Evolutionary conservation across 2,329 filamentous ascomycete genomes (phyloP).

Genomic region (Trichoderma breve): DNA sequence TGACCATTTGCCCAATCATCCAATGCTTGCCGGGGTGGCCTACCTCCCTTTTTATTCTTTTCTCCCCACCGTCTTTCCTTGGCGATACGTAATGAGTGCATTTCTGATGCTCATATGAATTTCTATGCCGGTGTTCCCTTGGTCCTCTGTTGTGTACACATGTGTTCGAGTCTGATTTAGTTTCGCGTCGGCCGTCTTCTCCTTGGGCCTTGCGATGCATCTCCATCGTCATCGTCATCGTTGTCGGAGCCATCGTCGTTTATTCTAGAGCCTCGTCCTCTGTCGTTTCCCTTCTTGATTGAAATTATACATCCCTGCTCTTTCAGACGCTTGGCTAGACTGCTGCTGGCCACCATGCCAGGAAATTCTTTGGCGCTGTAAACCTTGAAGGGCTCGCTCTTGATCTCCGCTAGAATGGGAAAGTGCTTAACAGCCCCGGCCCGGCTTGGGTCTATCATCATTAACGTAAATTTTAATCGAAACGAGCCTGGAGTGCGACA

Average conservation of each 20-base stretch:
- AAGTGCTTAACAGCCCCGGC: conserved; percentile 47
- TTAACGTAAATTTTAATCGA: conserved; percentile 69
- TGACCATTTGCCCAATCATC: conserved; percentile 1
- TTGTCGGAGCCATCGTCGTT: conserved; percentile 22
- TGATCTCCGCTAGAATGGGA: conserved; percentile 50
- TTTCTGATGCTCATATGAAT: neutral
- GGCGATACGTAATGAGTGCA: neutral
- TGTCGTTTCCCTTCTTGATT: conserved; percentile 73
- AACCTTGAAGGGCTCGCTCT: conserved; percentile 73
- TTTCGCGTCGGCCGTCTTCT: conserved; percentile 21
- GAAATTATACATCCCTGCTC: conserved; percentile 80
- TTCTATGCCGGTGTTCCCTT: neutral
- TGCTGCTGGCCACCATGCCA: conserved; percentile 76
- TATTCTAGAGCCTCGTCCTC: conserved; percentile 17
- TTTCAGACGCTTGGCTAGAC: conserved; percentile 70
- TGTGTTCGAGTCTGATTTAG: neutral
- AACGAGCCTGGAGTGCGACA: conserved; percentile 76
- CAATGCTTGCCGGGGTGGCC: neutral
- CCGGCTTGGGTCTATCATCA: conserved; percentile 64
- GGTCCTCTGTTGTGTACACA: neutral
- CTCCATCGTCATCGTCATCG: conserved; percentile 23
- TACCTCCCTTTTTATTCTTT: neutral
- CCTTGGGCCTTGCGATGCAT: conserved; percentile 18
- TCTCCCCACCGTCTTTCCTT: neutral
- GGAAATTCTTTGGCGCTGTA: conserved; percentile 85